Percentiles rank a stretch among this genome's conserved stretches.
Conservation (phyloP, 805 yeast species). For the Komagataella pastoris region DNA sequence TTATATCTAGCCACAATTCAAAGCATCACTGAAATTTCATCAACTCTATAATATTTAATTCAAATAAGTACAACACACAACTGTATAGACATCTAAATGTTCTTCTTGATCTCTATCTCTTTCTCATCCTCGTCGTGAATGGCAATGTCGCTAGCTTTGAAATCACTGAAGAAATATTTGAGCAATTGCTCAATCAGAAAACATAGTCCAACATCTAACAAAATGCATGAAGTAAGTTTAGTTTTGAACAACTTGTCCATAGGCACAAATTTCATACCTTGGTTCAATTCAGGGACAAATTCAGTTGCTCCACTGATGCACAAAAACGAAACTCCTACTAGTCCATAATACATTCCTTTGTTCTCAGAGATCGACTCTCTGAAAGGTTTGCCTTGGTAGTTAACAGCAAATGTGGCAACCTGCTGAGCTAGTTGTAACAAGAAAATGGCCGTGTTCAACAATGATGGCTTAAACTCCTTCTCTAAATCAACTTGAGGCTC, state of each 20-base stretch:
- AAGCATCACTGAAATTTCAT: not conserved
- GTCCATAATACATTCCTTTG: slow-evolving; percentile 94
- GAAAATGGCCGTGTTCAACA: slow-evolving; percentile 92
- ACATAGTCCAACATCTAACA: slow-evolving; percentile 64
- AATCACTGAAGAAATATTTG: slow-evolving; percentile 81
- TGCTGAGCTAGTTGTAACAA: slow-evolving; percentile 91
- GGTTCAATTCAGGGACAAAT: slow-evolving; percentile 86
- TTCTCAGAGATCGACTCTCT: slow-evolving; percentile 83
- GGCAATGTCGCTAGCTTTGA: slow-evolving; percentile 87
- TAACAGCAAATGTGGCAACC: slow-evolving; percentile 94
- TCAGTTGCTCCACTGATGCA: slow-evolving; percentile 91
- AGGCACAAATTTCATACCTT: slow-evolving; percentile 82
- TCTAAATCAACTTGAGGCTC: slow-evolving; percentile 84
- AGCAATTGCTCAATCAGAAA: slow-evolving; percentile 71
- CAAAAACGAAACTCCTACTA: slow-evolving; percentile 78
- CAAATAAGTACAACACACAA: not conserved
- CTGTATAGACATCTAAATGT: not conserved
- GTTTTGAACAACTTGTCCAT: slow-evolving; percentile 65
- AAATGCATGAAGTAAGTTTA: slow-evolving; percentile 60
- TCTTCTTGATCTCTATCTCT: not conserved
- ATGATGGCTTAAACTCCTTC: slow-evolving; percentile 75
- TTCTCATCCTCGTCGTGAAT: slow-evolving; percentile 16
- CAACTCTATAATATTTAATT: not conserved
- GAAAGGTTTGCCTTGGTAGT: slow-evolving; percentile 95
- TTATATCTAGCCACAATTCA: not conserved